Percentiles rank a stretch among this genome's conserved stretches.
These are phyloP conservation scores for Geosiphon pyriformis DNA, from an alignment of 192 early-diverging fungal genomes.

Conservation along the genomic window DNA sequence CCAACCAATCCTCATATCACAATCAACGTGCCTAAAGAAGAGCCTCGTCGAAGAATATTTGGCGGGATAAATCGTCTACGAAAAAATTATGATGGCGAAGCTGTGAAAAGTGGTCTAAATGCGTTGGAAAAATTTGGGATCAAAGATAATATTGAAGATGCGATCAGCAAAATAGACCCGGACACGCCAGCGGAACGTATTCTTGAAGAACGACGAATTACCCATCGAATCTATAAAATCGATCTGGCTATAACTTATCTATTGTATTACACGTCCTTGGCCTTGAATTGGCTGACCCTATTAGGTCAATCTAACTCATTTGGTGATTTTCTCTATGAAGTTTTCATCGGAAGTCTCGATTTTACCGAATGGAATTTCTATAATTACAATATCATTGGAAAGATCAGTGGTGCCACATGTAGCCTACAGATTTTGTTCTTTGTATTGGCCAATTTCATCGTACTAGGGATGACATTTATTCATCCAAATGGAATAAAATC, in stretches of 20 bases:
- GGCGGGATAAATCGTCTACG: too few relatives aligned
- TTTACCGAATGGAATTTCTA: slow-evolving; percentile 13
- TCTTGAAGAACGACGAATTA: slow-evolving; percentile 6
- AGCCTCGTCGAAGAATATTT: too few relatives aligned
- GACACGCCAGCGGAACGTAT: slow-evolving; percentile 6
- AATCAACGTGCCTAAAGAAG: too few relatives aligned
- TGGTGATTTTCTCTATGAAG: slow-evolving; percentile 10
- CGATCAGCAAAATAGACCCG: neutral
- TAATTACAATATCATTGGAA: neutral
- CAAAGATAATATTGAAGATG: slow-evolving; percentile 11
- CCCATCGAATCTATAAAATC: neutral
- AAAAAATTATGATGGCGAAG: neutral
- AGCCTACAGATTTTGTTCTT: slow-evolving; percentile 11
- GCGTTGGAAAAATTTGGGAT: neutral
- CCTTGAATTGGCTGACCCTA: slow-evolving; percentile 16
- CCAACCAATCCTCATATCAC: too few relatives aligned
- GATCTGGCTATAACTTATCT: slow-evolving; percentile 6
- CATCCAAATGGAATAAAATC: neutral
- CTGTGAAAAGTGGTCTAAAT: neutral
- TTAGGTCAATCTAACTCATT: slow-evolving; percentile 1
- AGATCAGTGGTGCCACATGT: neutral
- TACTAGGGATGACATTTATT: neutral
- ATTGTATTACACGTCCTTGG: slow-evolving; percentile 10
- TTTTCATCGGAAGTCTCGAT: slow-evolving; percentile 12
- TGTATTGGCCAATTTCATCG: neutral